Percentiles rank a stretch among this genome's conserved stretches.
Evolutionary conservation across 2,329 filamentous ascomycete species (phyloP).

Genomic region (Ophidiomyces ophidiicola): DNA sequence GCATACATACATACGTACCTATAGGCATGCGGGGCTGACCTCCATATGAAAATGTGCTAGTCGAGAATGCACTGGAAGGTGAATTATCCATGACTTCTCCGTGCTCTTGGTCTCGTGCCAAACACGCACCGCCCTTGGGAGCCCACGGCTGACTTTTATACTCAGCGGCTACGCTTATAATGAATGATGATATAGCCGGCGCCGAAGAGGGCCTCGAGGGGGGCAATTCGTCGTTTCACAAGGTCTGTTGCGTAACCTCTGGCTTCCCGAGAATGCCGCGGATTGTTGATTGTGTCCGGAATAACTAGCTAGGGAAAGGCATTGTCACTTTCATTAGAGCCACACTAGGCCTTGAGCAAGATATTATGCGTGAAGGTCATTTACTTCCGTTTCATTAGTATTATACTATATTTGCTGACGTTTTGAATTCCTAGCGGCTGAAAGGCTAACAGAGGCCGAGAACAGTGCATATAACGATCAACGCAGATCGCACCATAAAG

Average conservation of each 20-base stretch:
- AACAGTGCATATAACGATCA: slow-evolving; percentile 62
- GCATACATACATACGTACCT: neutral
- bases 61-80: slow-evolving; percentile 36
- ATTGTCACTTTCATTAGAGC: slow-evolving; percentile 76
- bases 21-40: slow-evolving; percentile 17
- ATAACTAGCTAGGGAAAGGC: slow-evolving; percentile 56
- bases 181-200: slow-evolving; percentile 80
- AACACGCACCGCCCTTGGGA: too few relatives aligned
- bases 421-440: slow-evolving; percentile 43
- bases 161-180: slow-evolving; percentile 57
- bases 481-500: slow-evolving; percentile 57
- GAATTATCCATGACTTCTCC: slow-evolving; percentile 13
- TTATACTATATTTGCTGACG: neutral
- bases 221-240: slow-evolving; percentile 75
- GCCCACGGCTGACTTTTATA: slow-evolving; percentile 9
- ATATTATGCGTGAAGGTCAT: slow-evolving; percentile 65
- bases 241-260: slow-evolving; percentile 32
- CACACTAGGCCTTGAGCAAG: slow-evolving; percentile 80
- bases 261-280: neutral
- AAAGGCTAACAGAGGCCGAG: slow-evolving; percentile 63
- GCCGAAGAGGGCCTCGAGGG: slow-evolving; percentile 62
- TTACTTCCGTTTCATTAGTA: slow-evolving; percentile 2
- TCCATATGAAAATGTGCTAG: slow-evolving; percentile 17
- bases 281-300: neutral
- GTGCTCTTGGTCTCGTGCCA: too few relatives aligned